Conservation (phyloP, 2,329 filamentous ascomycete species). For the Aspergillus texensis region DNA sequence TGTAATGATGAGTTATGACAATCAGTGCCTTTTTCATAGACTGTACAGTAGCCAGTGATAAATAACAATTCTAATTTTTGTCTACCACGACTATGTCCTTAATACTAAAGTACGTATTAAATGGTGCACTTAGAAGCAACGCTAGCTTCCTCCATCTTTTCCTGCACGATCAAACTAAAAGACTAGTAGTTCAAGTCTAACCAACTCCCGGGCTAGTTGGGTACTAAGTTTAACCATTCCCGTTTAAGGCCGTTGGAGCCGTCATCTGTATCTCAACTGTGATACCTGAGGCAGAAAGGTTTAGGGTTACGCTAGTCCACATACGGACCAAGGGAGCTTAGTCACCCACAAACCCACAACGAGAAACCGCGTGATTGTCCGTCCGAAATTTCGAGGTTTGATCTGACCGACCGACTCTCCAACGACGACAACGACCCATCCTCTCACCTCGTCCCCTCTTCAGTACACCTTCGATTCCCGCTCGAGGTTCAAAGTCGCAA, state of each 20-base stretch:
- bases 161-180: not conserved
- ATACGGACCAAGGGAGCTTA: conserved; percentile 44
- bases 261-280: not conserved
- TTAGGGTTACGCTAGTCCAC: conserved; percentile 46
- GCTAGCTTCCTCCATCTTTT: not conserved
- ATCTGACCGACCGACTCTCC: conserved; percentile 30
- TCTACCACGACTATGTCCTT: not conserved
- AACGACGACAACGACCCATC: conserved; percentile 45
- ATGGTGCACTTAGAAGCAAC: not conserved
- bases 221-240: not conserved
- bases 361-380: conserved; percentile 35
- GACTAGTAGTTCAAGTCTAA: not conserved
- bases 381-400: conserved; percentile 41
- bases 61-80: not conserved
- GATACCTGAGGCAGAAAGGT: conserved; percentile 19
- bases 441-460: conserved; percentile 37
- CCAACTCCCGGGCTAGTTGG: not conserved
- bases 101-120: not conserved
- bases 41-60: conserved; percentile 17
- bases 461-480: conserved; percentile 25
- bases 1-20: conserved; percentile 28
- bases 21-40: conserved; percentile 19
- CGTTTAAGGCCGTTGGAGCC: not conserved
- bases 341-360: conserved; percentile 37
- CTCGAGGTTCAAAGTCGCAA: conserved; percentile 49